Evolutionary conservation across 345 rosid genomes (phyloP).

Genomic region (Crucihimalaya himalaica): DNA sequence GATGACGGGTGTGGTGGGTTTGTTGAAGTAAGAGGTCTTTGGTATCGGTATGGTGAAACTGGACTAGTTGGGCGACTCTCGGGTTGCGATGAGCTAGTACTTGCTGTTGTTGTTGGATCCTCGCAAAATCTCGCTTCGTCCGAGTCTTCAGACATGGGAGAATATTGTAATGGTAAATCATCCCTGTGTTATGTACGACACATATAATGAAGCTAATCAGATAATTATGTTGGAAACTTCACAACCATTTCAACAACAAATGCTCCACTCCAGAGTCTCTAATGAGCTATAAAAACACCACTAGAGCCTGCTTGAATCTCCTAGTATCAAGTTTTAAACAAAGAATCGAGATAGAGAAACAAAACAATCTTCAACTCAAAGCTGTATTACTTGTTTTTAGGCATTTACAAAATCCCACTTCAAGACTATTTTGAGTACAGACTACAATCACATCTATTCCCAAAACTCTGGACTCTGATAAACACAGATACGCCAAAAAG

Average conservation of each 20-base stretch:
- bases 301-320: background rate
- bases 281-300: background rate
- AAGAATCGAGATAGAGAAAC: background rate
- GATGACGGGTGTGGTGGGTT: constrained; percentile 44
- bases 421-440: background rate
- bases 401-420: background rate
- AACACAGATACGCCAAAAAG: background rate
- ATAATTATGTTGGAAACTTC: background rate
- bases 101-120: constrained; percentile 38
- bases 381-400: background rate
- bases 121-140: constrained; percentile 75
- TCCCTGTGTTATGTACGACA: constrained; percentile 53
- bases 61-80: constrained; percentile 87
- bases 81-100: constrained; percentile 60
- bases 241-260: background rate
- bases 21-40: constrained; percentile 52
- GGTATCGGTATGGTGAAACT: constrained; percentile 76
- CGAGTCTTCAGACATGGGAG: constrained; percentile 94
- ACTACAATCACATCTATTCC: background rate
- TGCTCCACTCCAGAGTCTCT: background rate
- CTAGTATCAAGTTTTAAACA: background rate
- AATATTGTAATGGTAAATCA: constrained; percentile 80
- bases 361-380: background rate
- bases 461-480: background rate
- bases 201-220: background rate